These are phyloP conservation scores for Monascus ruber DNA, from an alignment of 2,329 filamentous ascomycete genomes.

Conservation along the genomic window DNA sequence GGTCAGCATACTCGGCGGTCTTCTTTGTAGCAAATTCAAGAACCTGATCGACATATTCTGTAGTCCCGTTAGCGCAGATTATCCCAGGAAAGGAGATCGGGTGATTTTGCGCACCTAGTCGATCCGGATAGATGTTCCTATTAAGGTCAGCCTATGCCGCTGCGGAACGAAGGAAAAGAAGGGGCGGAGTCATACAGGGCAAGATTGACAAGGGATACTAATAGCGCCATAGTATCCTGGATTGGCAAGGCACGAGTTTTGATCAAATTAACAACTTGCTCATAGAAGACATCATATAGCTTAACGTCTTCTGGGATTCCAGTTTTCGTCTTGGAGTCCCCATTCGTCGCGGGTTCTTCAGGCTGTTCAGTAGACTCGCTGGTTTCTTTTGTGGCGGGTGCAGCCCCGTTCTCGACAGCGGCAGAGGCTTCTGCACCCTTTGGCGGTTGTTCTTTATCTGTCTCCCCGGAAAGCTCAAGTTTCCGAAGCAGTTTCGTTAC, in stretches of 20 bases:
- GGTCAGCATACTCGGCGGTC: slow-evolving; percentile 79
- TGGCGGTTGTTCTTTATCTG: slow-evolving; percentile 31
- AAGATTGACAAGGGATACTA: slow-evolving; percentile 88
- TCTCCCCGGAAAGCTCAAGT: slow-evolving; percentile 54
- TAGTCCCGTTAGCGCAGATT: neutral
- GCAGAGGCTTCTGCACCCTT: slow-evolving; percentile 23
- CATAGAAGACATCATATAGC: slow-evolving; percentile 94
- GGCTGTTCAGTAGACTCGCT: slow-evolving; percentile 15
- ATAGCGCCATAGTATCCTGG: slow-evolving; percentile 83
- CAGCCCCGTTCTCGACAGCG: slow-evolving; percentile 25
- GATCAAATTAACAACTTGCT: slow-evolving; percentile 87
- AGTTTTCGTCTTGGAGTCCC: slow-evolving; percentile 28
- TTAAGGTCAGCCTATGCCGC: slow-evolving; percentile 15
- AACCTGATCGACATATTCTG: slow-evolving; percentile 88
- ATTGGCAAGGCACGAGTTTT: slow-evolving; percentile 84
- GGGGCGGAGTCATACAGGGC: slow-evolving; percentile 48
- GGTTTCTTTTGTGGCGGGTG: slow-evolving; percentile 20
- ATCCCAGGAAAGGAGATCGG: neutral
- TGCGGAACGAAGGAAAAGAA: neutral
- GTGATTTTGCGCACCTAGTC: slow-evolving; percentile 35
- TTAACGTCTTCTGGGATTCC: slow-evolving; percentile 54
- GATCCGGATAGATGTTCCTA: slow-evolving; percentile 81
- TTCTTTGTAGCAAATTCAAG: slow-evolving; percentile 79
- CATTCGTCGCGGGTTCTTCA: slow-evolving; percentile 20
- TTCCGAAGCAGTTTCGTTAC: slow-evolving; percentile 67